Base-by-base conservation (phyloP, 2,329 filamentous ascomycete genomes). In the Monosporascus sp. region DNA sequence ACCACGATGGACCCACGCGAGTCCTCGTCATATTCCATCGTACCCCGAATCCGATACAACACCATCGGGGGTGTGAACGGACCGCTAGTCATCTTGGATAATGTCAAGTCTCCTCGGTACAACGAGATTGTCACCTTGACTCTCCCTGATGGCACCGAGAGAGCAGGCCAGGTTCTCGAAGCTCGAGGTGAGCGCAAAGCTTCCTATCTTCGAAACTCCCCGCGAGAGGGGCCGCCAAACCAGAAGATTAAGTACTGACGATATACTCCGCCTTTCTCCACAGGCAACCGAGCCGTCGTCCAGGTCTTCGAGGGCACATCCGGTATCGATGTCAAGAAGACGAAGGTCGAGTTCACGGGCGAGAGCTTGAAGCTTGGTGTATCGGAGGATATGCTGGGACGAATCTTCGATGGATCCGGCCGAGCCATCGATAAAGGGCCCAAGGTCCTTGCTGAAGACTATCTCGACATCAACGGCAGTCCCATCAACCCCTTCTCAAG, bases 261-360 rank as follows among this genome's bases (percentile, higher is more conserved):
- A 55, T 27, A 47, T 51, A 18, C 63, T 35, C 53, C 44, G 47
- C 51, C 50, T 64, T 51, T 47, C 43, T 25, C 14, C 22, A 43
- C 22, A 97, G 92, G 93, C 70, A 91, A 88, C 76, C 85, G 92
- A 74, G 94, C 94, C 56, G 85, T 99, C 66, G 94, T 99, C 47
- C 94, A 96, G 86, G 91, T 97, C 64, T 99, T 99, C 71, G 94
- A 99, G 76, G 94, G 94, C 65, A 99, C 94, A 59, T 77, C 92
- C 47, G 94, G 94, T 70, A 94, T 99, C 71, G 94, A 99, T 82
- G 94, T 99, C 61, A 97, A 97, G 83, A 99, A 97, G 92, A 96
- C 93, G 52, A 95, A 88, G 81, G 93, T 99, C 72, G 90, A 99
- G 72, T 97, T 99, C 74, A 95, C 89, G 35, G 94, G 94, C 56